Base-by-base conservation (phyloP, 345 rosid species). In the Kandelia obovata region DNA sequence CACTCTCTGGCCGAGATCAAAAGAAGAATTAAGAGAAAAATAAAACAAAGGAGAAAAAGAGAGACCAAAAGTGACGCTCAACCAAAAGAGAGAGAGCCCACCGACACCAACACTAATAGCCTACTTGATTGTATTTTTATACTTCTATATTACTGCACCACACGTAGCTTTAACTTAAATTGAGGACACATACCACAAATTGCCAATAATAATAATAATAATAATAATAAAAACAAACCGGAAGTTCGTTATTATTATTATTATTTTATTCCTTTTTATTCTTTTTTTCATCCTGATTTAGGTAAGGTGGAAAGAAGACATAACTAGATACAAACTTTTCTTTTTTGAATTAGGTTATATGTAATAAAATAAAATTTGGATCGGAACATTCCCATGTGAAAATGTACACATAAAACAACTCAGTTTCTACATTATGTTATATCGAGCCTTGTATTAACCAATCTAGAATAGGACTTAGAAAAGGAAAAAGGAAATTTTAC, bases 371-470 rank as follows among this genome's bases (percentile, higher is more conserved):
- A 61, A 75, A 75, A 74, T 62, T 62, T 69, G 61, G 61, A 66
- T 31, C 15, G 46, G 23, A 69, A 57, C 27, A 32, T 62, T 8
- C 66, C 53, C 65, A 46, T 58, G 64, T 64, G 28, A 61, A 58
- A 21, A 47, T 66, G 62, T 75, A 25, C 64, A 60, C 73, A 64
- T n/a, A 62, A 70, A 71, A 68, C 39, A 58, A 49, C 51, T 53
- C 58, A 60, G 67, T 57, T 39, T 76, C 83, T 73, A 76, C 73
- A 69, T 32, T 43, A 60, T 69, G 49, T 15, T 15, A 13, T 75
- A 61, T 68, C 19, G 17, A 32, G 56, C 68, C 67, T 56, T 56
- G 66, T 69, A 62, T 62, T 20, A 71, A 62, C 70, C 65, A 61
- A 31, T 64, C 43, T 19, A 37, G 55, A 64, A 23, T 7, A 8